phyloP scores from a whole-genome alignment of 2,329 filamentous ascomycete species.

The Myriosclerotinia curreyana region DNA sequence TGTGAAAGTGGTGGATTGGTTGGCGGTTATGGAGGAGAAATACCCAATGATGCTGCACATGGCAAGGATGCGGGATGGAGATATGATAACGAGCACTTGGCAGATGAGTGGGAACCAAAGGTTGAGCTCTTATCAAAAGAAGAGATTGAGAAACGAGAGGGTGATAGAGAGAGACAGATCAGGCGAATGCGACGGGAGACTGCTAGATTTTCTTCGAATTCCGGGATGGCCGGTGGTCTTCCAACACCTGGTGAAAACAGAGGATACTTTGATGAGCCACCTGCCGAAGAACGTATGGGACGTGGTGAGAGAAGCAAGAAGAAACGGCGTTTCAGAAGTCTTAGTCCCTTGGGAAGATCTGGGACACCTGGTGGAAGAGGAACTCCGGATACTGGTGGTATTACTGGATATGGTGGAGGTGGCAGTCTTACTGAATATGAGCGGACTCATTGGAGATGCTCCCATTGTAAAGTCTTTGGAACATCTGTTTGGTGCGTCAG shows the following conservation, averaged over 20 bases:
- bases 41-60: slow-evolving; percentile 85
- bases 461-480: slow-evolving; percentile 84
- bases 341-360: slow-evolving; percentile 72
- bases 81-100: slow-evolving; percentile 88
- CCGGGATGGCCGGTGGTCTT: slow-evolving; percentile 74
- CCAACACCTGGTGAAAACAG: slow-evolving; percentile 52
- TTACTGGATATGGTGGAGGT: slow-evolving; percentile 55
- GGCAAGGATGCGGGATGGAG: slow-evolving; percentile 87
- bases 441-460: slow-evolving; percentile 79
- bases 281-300: slow-evolving; percentile 75
- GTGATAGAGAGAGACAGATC: slow-evolving; percentile 88
- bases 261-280: slow-evolving; percentile 50
- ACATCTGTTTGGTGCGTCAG: slow-evolving; percentile 91
- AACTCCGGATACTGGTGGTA: slow-evolving; percentile 81
- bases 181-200: slow-evolving; percentile 84
- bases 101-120: slow-evolving; percentile 79
- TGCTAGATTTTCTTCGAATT: slow-evolving; percentile 82
- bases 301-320: slow-evolving; percentile 92
- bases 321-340: slow-evolving; percentile 85
- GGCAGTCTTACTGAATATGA: slow-evolving; percentile 71
- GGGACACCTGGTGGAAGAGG: slow-evolving; percentile 68
- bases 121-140: slow-evolving; percentile 83
- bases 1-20: slow-evolving; percentile 88
- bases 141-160: slow-evolving; percentile 95
- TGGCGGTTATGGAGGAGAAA: slow-evolving; percentile 67